Base-by-base conservation (phyloP, 768 basidiomycete genomes). In the Hydnum rufescens region DNA sequence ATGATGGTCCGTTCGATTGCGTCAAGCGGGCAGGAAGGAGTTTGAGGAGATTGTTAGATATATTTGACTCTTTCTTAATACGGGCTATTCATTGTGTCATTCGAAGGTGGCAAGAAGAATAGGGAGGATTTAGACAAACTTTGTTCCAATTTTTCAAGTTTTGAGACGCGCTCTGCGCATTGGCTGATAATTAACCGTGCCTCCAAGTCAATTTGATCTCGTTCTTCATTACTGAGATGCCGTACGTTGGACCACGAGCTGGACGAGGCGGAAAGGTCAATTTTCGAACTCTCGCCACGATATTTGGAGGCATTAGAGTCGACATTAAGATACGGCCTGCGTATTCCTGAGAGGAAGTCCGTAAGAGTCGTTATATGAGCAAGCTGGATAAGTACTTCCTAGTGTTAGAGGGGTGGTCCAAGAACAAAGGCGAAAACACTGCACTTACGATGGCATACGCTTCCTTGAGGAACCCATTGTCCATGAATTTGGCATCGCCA, bases 181-280 rank as follows among this genome's bases (percentile, higher is more conserved):
- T 80, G 75, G 49, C 78, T 74, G 48, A 97, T 70, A 52, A 95
- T 81, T 59, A 88, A 74, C 58, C 83, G 80, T 30, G 87, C 82
- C 62, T 93, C 84, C 55, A 90, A 67, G 71, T 99, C 95, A 51
- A 99, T 85, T 67, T 95, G 88, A 66, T 96, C 92, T 55, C 92
- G 73, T 64, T 99, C 92, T 57, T 86, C 78, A 61, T 96, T 90
- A 5, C 78, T 77, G 4, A 99, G 73, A 60, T 80, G 69, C 56
- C 74, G 76, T 50, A 86, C 69, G 51, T 73, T 73, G 18, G 71
- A 64, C 82, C 81, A 85, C 43, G 70, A 67, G 55, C 51, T 54
- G 56, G 18, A 55, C 52, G 67, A 67, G 23, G 62, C 66, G 44
- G 60, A 65, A 8, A 84, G 60, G 66, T 86, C 79, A 52, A 84